Percentiles rank a stretch among this genome's conserved stretches.
Evolutionary conservation across 768 basidiomycete species (phyloP).

Genomic region (Serendipita sp.): DNA sequence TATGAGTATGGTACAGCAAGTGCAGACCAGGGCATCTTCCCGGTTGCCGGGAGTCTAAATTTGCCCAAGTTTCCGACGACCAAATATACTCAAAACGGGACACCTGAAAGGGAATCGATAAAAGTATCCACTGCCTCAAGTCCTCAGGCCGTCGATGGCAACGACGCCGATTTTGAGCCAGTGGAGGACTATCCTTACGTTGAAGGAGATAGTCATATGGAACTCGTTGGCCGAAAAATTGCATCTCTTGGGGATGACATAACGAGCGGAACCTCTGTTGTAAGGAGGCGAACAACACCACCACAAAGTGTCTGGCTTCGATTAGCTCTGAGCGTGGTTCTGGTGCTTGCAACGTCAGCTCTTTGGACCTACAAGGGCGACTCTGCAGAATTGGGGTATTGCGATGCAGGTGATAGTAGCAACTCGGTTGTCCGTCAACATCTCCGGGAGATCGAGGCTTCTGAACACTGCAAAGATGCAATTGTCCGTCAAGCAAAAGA

Average conservation of each 20-base stretch:
- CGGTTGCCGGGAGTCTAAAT: neutral
- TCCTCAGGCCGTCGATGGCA: neutral
- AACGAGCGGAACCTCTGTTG: neutral
- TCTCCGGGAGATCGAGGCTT: conserved; percentile 28
- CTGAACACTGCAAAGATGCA: conserved; percentile 33
- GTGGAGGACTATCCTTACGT: neutral
- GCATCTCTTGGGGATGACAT: conserved; percentile 5
- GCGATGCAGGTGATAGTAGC: conserved; percentile 45
- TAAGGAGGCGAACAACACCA: neutral
- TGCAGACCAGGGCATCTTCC: neutral
- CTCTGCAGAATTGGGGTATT: conserved; percentile 61
- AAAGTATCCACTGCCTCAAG: neutral
- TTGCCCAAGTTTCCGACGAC: neutral
- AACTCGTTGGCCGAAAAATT: conserved; percentile 23
- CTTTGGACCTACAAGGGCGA: conserved; percentile 38
- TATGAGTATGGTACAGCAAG: neutral
- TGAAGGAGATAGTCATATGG: neutral
- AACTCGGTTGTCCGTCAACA: conserved; percentile 39
- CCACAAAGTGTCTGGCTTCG: neutral
- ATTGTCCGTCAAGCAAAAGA: conserved; percentile 15
- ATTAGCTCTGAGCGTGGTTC: neutral
- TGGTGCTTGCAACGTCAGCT: neutral
- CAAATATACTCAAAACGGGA: neutral
- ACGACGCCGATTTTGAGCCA: neutral
- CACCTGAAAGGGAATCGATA: neutral